Percentiles rank a stretch among this genome's conserved stretches.
These are phyloP conservation scores for Phytophthora pinifolia DNA, from an alignment of 352 stramenopile genomes.

Conservation along the genomic window DNA sequence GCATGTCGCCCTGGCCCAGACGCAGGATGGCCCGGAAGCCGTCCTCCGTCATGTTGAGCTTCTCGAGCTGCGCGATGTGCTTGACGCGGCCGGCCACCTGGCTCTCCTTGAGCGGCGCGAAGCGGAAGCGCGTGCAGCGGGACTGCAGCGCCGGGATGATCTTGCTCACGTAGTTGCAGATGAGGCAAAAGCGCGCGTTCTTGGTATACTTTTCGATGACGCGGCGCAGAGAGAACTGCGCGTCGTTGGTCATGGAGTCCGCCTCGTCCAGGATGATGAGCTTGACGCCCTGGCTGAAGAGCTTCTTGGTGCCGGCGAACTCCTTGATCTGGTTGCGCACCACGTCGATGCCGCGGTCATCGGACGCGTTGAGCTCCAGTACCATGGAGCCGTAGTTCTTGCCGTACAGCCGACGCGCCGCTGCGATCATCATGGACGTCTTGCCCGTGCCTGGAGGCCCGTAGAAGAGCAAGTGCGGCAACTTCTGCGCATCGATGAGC, in stretches of 20 bases:
- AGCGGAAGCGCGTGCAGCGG: conserved; percentile 93
- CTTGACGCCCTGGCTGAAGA: conserved; percentile 95
- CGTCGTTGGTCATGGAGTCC: conserved; percentile 98
- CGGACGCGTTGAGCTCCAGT: conserved; percentile 97
- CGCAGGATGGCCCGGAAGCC: conserved; percentile 92
- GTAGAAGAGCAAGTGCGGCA: conserved; percentile 98
- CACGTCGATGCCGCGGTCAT: conserved; percentile 97
- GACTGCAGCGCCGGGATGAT: conserved; percentile 98
- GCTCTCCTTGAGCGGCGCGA: conserved; percentile 67
- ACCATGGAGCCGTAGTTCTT: conserved; percentile 95
- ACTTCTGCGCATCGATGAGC: conserved; percentile 95
- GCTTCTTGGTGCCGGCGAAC: conserved; percentile 96
- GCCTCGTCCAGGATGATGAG: conserved; percentile 98
- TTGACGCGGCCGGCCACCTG: conserved; percentile 82
- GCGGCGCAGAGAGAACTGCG: conserved; percentile 95
- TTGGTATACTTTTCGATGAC: conserved; percentile 99
- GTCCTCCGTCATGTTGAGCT: conserved; percentile 91
- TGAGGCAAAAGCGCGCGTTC: conserved; percentile 97
- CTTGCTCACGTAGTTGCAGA: conserved; percentile 99
- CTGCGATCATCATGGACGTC: conserved; percentile 97
- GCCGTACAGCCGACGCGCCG: conserved; percentile 95
- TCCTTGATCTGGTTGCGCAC: conserved; percentile 98
- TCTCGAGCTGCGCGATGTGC: conserved; percentile 81
- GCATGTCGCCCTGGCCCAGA: conserved; percentile 94
- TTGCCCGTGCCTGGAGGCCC: conserved; percentile 96